A percentile compares a stretch with the other conserved stretches of the same genome.
Evolutionary conservation across 1,284 basidiomycete species (phyloP).

Genomic region (Pseudozyma sp.): DNA sequence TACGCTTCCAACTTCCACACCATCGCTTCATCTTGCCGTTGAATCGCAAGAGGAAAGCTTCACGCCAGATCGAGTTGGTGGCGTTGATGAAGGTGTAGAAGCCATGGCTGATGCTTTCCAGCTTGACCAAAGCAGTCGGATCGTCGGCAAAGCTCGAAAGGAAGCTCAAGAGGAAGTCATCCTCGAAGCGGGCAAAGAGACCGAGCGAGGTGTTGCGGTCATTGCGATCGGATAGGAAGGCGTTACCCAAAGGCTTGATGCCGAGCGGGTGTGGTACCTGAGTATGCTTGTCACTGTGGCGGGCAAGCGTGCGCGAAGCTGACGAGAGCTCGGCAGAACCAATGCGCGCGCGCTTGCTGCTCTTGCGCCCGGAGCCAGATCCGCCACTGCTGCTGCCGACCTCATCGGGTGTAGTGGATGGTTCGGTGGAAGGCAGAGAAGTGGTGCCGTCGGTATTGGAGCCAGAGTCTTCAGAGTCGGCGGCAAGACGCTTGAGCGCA

Average conservation of each 20-base stretch:
- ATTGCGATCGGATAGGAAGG: conserved; percentile 49
- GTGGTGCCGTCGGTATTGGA: conserved; percentile 40
- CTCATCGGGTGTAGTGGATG: conserved; percentile 43
- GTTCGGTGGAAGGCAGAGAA: conserved; percentile 39
- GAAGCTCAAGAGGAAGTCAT: conserved; percentile 56
- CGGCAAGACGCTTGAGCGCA: conserved; percentile 39
- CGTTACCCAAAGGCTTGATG: conserved; percentile 62
- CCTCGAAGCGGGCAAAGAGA: conserved; percentile 45
- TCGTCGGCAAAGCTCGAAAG: conserved; percentile 45
- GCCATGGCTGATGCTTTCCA: conserved; percentile 48
- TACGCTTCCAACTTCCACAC: conserved; percentile 64
- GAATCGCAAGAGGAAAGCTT: conserved; percentile 46
- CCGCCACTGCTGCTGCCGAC: conserved; percentile 19
- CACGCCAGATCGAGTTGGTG: conserved; percentile 57
- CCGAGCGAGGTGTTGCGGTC: conserved; percentile 53
- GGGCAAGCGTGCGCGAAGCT: background rate
- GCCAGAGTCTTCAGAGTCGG: conserved; percentile 31
- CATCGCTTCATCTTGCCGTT: conserved; percentile 51
- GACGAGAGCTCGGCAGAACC: conserved; percentile 17
- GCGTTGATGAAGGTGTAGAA: conserved; percentile 55
- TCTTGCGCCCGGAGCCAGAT: conserved; percentile 13
- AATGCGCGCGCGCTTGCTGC: conserved; percentile 23
- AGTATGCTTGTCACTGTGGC: conserved; percentile 12
- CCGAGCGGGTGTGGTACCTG: conserved; percentile 59
- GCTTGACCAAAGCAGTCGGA: conserved; percentile 28